Percentiles rank a stretch among this genome's conserved stretches.
These are phyloP conservation scores for Xylariaceae sp. DNA, from an alignment of 2,329 filamentous ascomycete species.

Conservation along the genomic window DNA sequence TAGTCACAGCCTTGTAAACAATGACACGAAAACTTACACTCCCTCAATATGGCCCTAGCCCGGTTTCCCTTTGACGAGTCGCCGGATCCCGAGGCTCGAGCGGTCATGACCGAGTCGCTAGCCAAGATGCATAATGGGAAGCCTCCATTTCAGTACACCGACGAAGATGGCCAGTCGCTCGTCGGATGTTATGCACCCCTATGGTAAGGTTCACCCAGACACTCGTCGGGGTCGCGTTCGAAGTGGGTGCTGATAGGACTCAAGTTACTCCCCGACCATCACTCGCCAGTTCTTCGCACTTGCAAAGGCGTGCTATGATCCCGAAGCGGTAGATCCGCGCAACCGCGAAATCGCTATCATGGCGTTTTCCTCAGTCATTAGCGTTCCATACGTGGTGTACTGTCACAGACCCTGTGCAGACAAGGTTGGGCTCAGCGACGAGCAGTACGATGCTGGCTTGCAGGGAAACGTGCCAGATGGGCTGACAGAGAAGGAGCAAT, in stretches of 20 bases:
- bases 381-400: slow-evolving; percentile 10
- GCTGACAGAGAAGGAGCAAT: slow-evolving; percentile 8
- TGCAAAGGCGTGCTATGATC: slow-evolving; percentile 1
- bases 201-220: slow-evolving; percentile 3
- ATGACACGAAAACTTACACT: too few species aligned
- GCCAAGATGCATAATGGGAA: not conserved
- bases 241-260: too few species aligned
- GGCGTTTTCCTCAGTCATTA: slow-evolving; percentile 3
- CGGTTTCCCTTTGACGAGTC: slow-evolving; percentile 5
- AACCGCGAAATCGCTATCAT: slow-evolving; percentile 11
- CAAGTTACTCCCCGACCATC: slow-evolving; percentile 4
- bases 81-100: not conserved
- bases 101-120: not conserved
- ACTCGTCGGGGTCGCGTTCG: too few species aligned
- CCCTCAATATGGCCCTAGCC: not conserved
- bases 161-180: slow-evolving; percentile 3
- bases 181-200: slow-evolving; percentile 7
- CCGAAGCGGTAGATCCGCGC: slow-evolving; percentile 2
- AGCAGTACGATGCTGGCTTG: slow-evolving; percentile 9
- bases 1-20: too few species aligned
- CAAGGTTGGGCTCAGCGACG: slow-evolving; percentile 3
- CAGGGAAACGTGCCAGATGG: slow-evolving; percentile 5
- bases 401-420: slow-evolving; percentile 2
- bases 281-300: slow-evolving; percentile 2
- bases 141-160: slow-evolving; percentile 3